Evolutionary conservation across 495 filamentous ascomycete genomes (phyloP).

Genomic region (Hypoxylon crocopeplum): DNA sequence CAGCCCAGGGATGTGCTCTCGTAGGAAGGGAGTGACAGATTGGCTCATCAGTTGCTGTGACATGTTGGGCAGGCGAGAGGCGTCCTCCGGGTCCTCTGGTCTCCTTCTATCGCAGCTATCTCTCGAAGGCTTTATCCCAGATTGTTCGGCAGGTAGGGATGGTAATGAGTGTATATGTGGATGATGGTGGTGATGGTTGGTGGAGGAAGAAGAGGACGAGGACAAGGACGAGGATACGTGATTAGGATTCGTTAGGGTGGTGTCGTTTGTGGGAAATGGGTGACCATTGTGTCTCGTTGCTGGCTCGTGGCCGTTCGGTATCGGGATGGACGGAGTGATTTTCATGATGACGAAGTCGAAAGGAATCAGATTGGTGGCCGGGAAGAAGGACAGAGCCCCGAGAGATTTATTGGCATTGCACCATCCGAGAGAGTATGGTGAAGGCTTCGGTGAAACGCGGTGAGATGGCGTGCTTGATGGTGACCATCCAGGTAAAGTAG

Average conservation of each 20-base stretch:
- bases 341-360: slow-evolving; percentile 28
- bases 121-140: slow-evolving; percentile 38
- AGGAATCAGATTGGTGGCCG: slow-evolving; percentile 21
- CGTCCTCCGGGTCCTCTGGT: slow-evolving; percentile 48
- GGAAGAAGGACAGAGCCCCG: slow-evolving; percentile 32
- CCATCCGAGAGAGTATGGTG: slow-evolving; percentile 30
- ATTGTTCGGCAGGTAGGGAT: slow-evolving; percentile 20
- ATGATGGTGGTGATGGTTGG: slow-evolving; percentile 11
- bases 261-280: slow-evolving; percentile 10
- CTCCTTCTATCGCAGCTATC: slow-evolving; percentile 51
- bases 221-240: slow-evolving; percentile 18
- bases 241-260: slow-evolving; percentile 9
- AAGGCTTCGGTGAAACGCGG: slow-evolving; percentile 35
- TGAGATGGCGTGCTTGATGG: slow-evolving; percentile 33
- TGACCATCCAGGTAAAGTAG: slow-evolving; percentile 28
- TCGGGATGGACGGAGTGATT: slow-evolving; percentile 15
- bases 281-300: slow-evolving; percentile 25
- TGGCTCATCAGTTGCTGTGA: slow-evolving; percentile 57
- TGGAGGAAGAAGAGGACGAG: too few relatives aligned
- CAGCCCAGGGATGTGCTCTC: slow-evolving; percentile 81
- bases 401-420: slow-evolving; percentile 31
- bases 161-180: slow-evolving; percentile 25
- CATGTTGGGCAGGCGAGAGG: slow-evolving; percentile 50
- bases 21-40: slow-evolving; percentile 80
- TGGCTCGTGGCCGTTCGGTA: slow-evolving; percentile 25